A percentile compares a stretch with the other conserved stretches of the same genome.
Conservation (phyloP, 2,329 filamentous ascomycete genomes). For the Cercospora sp. region DNA sequence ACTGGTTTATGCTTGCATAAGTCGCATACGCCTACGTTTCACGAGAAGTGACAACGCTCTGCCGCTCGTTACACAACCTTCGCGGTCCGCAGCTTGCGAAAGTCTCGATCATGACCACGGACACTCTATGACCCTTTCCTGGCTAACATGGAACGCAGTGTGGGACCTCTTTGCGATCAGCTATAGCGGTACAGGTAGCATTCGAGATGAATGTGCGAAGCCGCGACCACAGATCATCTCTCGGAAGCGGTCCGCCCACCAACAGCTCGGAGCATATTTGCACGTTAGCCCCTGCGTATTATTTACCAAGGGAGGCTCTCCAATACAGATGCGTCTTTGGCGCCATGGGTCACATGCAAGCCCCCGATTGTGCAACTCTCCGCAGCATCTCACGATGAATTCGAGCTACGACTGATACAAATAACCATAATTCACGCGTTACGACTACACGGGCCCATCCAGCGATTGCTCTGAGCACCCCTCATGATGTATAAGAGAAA, state of each 20-base stretch:
- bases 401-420: background rate
- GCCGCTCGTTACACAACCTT: background rate
- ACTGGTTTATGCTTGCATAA: background rate
- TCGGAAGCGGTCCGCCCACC: background rate
- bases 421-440: background rate
- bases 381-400: background rate
- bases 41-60: background rate
- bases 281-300: background rate
- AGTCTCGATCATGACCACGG: background rate
- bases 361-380: background rate
- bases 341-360: background rate
- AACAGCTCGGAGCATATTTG: background rate
- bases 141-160: background rate
- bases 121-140: background rate
- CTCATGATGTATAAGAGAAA: background rate
- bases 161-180: background rate
- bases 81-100: background rate
- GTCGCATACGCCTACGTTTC: background rate
- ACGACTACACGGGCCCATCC: background rate
- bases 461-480: background rate
- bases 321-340: background rate
- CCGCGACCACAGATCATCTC: background rate
- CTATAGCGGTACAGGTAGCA: background rate
- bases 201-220: background rate
- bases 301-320: background rate